These are phyloP conservation scores for Agrocybe chaxingu DNA, from an alignment of 768 basidiomycete species.

Conservation along the genomic window DNA sequence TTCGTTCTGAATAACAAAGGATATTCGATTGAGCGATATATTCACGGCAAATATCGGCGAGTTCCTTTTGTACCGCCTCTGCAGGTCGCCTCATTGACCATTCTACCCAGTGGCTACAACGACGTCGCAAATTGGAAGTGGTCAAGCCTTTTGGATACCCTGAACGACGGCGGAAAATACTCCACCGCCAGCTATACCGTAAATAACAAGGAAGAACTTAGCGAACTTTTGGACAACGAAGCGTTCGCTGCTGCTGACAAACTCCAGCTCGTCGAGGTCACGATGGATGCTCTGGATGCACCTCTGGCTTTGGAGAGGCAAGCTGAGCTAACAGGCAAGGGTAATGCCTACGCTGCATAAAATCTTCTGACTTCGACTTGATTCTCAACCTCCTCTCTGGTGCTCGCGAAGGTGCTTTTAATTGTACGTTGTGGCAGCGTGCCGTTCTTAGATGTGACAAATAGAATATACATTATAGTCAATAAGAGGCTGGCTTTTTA, in stretches of 20 bases:
- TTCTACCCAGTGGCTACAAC: slow-evolving; percentile 63
- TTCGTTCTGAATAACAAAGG: slow-evolving; percentile 76
- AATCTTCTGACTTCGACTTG: too few species aligned
- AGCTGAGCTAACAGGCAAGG: too few species aligned
- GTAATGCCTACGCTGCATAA: too few species aligned
- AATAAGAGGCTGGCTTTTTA: too few species aligned
- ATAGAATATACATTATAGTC: too few species aligned
- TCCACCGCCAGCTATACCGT: slow-evolving; percentile 55
- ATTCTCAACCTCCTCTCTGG: too few species aligned
- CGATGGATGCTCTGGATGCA: slow-evolving; percentile 68
- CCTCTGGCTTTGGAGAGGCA: slow-evolving; percentile 49
- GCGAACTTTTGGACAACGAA: slow-evolving; percentile 55
- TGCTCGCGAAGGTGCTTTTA: too few species aligned
- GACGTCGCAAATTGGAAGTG: slow-evolving; percentile 79
- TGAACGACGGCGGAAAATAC: slow-evolving; percentile 42
- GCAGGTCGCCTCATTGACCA: neutral
- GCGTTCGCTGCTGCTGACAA: slow-evolving; percentile 57
- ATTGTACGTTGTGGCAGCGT: too few species aligned
- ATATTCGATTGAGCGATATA: slow-evolving; percentile 81
- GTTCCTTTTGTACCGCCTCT: slow-evolving; percentile 3
- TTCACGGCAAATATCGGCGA: slow-evolving; percentile 57
- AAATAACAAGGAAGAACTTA: slow-evolving; percentile 59
- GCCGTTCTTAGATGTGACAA: too few species aligned
- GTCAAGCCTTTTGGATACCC: slow-evolving; percentile 52
- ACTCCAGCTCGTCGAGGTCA: slow-evolving; percentile 77